Conservation (phyloP, 306 rosid genomes). For the Hippophae tibetana region DNA sequence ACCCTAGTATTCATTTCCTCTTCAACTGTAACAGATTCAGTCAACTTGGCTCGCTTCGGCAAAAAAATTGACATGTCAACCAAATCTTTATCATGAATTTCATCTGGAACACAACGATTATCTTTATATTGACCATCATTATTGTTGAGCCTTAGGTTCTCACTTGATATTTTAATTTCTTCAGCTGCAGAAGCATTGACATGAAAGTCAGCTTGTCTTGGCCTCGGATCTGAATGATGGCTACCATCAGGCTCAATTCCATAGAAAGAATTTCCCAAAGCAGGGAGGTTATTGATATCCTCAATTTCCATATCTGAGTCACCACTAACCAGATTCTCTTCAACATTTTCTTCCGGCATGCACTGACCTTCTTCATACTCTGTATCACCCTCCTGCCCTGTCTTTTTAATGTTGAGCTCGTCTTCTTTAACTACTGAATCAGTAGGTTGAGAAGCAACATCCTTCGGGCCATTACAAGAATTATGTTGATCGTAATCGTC, state of each 20-base stretch:
- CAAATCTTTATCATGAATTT: conserved; percentile 13
- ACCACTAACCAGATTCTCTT: conserved; percentile 9
- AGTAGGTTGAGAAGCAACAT: conserved; percentile 18
- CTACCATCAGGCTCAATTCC: neutral
- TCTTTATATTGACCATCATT: conserved; percentile 3
- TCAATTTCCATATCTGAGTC: conserved; percentile 26
- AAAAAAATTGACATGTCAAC: conserved; percentile 14
- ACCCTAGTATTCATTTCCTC: conserved; percentile 22
- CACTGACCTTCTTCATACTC: conserved; percentile 7
- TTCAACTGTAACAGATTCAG: conserved; percentile 24
- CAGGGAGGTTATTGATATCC: conserved; percentile 16
- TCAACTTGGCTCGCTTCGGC: conserved; percentile 29
- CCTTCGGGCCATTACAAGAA: conserved; percentile 8
- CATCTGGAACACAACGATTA: conserved; percentile 1
- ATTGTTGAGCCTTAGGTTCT: conserved; percentile 7
- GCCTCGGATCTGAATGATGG: neutral
- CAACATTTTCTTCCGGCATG: conserved; percentile 12
- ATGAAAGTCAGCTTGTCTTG: conserved; percentile 3
- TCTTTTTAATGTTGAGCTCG: conserved; percentile 8
- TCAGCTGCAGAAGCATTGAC: conserved; percentile 20
- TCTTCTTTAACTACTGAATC: conserved; percentile 23
- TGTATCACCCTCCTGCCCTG: conserved; percentile 11
- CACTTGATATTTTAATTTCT: conserved; percentile 18
- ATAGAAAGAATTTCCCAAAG: conserved; percentile 4
- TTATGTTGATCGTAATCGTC: conserved; percentile 16